phyloP scores from a whole-genome alignment of 2,329 filamentous ascomycete species.

The Tolypocladium endophyticum region DNA sequence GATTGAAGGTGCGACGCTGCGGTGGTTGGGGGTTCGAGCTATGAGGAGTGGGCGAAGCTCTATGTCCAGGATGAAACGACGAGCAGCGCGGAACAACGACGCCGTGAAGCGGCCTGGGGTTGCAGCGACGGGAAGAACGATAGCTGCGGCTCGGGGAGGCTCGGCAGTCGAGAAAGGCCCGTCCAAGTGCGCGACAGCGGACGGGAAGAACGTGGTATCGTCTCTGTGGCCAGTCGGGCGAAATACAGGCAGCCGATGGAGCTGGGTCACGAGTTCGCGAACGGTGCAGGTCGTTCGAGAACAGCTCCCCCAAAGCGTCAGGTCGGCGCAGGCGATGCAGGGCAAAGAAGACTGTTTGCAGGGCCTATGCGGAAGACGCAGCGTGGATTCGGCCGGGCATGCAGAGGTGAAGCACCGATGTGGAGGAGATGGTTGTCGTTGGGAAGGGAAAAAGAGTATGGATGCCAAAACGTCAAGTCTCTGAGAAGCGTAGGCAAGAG shows the following conservation, averaged over 20 bases:
- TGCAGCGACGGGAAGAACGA: background rate
- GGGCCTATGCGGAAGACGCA: background rate
- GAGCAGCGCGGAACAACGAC: background rate
- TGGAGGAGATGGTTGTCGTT: conserved; percentile 11
- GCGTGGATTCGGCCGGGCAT: background rate
- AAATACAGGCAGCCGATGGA: conserved; percentile 1
- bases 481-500: conserved; percentile 17
- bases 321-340: conserved; percentile 2
- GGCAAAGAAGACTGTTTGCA: background rate
- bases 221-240: background rate
- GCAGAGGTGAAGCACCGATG: conserved; percentile 2
- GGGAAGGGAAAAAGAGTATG: conserved; percentile 16
- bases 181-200: no score
- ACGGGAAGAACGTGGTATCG: background rate
- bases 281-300: conserved; percentile 31
- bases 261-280: conserved; percentile 16
- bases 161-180: background rate
- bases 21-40: background rate
- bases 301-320: conserved; percentile 15
- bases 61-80: background rate
- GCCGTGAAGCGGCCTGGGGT: background rate
- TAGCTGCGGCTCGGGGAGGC: background rate
- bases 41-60: conserved; percentile 2
- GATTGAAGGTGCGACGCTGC: background rate
- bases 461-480: conserved; percentile 25